Evolutionary conservation across 768 basidiomycete genomes (phyloP).

Genomic region (Dentipellis sp.): DNA sequence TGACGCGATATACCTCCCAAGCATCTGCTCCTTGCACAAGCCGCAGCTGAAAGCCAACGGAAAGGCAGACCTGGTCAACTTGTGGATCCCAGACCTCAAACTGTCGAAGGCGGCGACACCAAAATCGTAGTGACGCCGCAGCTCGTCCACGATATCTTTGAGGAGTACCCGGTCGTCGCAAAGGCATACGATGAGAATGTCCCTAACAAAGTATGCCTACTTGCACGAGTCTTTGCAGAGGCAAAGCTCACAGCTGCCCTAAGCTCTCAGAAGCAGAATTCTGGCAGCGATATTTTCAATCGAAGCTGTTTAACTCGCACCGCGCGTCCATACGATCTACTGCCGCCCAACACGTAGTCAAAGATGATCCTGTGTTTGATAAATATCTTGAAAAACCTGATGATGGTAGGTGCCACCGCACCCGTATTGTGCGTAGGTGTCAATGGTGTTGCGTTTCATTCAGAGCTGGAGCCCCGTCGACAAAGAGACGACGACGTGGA

Average conservation of each 20-base stretch:
- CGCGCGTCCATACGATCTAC: conserved; percentile 87
- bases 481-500: conserved; percentile 60
- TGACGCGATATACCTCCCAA: conserved; percentile 21
- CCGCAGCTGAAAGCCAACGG: conserved; percentile 61
- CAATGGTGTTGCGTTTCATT: neutral
- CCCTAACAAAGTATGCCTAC: conserved; percentile 57
- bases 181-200: conserved; percentile 92
- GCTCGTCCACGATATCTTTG: conserved; percentile 92
- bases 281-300: conserved; percentile 96
- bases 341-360: conserved; percentile 74
- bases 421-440: neutral
- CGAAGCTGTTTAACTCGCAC: conserved; percentile 91
- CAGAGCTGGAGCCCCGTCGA: conserved; percentile 73
- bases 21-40: conserved; percentile 72
- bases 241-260: neutral
- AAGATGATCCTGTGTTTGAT: conserved; percentile 92
- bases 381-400: conserved; percentile 94
- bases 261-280: conserved; percentile 88
- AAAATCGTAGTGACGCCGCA: conserved; percentile 88
- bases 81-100: conserved; percentile 82
- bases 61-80: conserved; percentile 81
- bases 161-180: conserved; percentile 93
- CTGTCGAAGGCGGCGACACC: conserved; percentile 75
- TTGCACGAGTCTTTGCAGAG: conserved; percentile 1
- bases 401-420: conserved; percentile 52